Evolutionary conservation across 2,329 filamentous ascomycete genomes (phyloP).

Genomic region (Colletotrichum spinosum): DNA sequence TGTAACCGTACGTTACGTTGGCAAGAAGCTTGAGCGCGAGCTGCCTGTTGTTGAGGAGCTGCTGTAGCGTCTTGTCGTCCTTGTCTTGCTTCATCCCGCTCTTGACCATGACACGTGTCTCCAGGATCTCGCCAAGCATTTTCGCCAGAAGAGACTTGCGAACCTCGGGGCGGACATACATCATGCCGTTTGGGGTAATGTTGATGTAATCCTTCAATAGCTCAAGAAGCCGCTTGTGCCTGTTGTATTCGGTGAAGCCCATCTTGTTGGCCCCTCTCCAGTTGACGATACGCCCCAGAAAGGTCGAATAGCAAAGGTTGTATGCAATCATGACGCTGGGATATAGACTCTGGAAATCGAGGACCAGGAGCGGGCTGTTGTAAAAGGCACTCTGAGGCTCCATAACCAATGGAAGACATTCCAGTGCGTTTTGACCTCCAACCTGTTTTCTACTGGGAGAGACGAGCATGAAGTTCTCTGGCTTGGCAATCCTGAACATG

Average conservation of each 20-base stretch:
- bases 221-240: constrained; percentile 79
- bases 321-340: constrained; percentile 99
- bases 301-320: constrained; percentile 99
- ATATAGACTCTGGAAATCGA: constrained; percentile 97
- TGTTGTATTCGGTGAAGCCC: constrained; percentile 89
- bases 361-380: constrained; percentile 85
- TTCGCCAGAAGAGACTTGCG: constrained; percentile 93
- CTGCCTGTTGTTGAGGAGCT: constrained; percentile 91
- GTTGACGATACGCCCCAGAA: constrained; percentile 83
- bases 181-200: constrained; percentile 94
- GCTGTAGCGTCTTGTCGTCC: constrained; percentile 86
- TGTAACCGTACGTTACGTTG: constrained; percentile 99
- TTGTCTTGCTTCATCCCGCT: constrained; percentile 95
- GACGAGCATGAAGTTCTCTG: constrained; percentile 90
- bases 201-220: constrained; percentile 89
- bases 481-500: constrained; percentile 98
- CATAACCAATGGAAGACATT: constrained; percentile 96
- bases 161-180: constrained; percentile 88
- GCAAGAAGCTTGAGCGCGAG: constrained; percentile 94
- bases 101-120: constrained; percentile 98
- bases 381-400: constrained; percentile 97
- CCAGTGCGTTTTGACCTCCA: constrained; percentile 91
- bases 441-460: constrained; percentile 94
- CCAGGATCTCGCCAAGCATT: constrained; percentile 95
- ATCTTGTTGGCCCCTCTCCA: constrained; percentile 96